Base-by-base conservation (phyloP, 768 basidiomycete genomes). In the Lactifluus echinatus region DNA sequence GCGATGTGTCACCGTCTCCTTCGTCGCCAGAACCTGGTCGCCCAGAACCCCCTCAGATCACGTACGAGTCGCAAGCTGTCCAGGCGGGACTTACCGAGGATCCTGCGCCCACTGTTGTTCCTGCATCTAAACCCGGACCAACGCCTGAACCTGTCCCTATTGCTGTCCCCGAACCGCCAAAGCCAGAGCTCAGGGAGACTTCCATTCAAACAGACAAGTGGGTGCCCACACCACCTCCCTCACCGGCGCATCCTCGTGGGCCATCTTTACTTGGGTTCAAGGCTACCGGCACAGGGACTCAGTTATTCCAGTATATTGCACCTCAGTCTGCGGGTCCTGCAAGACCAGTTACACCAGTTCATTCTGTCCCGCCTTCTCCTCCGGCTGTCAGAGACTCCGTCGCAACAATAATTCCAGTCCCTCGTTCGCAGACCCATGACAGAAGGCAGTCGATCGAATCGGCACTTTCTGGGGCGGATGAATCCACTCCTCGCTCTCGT, bases 131-230 rank as follows among this genome's bases (percentile, higher is more conserved):
- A 11, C 24, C 36, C 11, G 48, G 37, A 17, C 57, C 57, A 8
- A 50, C 65, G 21, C 71, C 62, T 56, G 68, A 40, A 56, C 56
- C 57, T 55, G 50, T 57, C 59, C 54, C 65, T 24, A 56, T 69
- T 17, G 53, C 56, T 15, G 63, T 51, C 57, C 54, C 53, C 59
- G 65, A 70, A 51, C 63, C 55, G 11, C 81, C 80, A 11, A 87
- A 82, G 67, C 80, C 82, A 0, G 83, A 88, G 63, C 71, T 80
- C 31, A 83, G 75, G 66, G 89, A 93, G 63, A 87, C 82, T 58
- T 86, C 83, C 3, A 82, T 84, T 33, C 89, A 93, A 72, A 92
- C 89, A 1, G 90, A 93, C 59, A 77, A 78, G 49, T 87, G 84
- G 85, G 71, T 67, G 14, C 80, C 80, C 10, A 64, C 66, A 15